Evolutionary conservation across 805 yeast species (phyloP).

Genomic region (Schwanniomyces occidentalis): DNA sequence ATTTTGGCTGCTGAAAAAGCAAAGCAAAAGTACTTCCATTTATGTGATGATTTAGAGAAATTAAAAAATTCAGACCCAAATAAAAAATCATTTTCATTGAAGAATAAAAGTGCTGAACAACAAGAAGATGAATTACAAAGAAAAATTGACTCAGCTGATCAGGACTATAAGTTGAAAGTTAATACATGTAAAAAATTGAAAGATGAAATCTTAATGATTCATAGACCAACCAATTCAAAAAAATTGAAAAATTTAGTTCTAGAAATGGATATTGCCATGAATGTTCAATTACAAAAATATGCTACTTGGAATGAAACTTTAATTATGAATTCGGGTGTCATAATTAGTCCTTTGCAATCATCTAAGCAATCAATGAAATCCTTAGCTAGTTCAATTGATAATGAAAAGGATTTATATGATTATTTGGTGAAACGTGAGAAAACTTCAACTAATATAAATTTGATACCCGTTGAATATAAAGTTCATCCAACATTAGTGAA

Average conservation of each 20-base stretch:
- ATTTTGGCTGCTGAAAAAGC: constrained; percentile 88
- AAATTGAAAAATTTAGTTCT: constrained; percentile 74
- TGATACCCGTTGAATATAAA: constrained; percentile 69
- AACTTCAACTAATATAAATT: constrained; percentile 38
- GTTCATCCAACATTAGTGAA: constrained; percentile 65
- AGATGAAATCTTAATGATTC: constrained; percentile 66
- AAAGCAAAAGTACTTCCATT: constrained; percentile 64
- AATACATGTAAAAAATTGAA: constrained; percentile 70
- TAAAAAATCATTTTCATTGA: constrained; percentile 78
- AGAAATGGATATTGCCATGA: constrained; percentile 87
- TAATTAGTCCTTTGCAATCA: constrained; percentile 70
- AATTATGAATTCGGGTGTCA: constrained; percentile 80
- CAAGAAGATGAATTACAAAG: constrained; percentile 84
- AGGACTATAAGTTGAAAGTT: constrained; percentile 80
- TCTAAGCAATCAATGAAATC: constrained; percentile 67
- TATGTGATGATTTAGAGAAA: constrained; percentile 86
- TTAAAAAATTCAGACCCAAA: constrained; percentile 79
- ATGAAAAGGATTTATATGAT: constrained; percentile 77
- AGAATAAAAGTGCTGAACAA: constrained; percentile 77
- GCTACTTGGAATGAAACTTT: constrained; percentile 85
- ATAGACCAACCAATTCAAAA: constrained; percentile 75
- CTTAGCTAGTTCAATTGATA: constrained; percentile 75
- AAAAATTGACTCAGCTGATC: constrained; percentile 82
- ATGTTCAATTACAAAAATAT: constrained; percentile 84
- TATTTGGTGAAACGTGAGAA: constrained; percentile 55